Conservation (phyloP, 2,329 filamentous ascomycete species). For the Cladorrhinum sp. region DNA sequence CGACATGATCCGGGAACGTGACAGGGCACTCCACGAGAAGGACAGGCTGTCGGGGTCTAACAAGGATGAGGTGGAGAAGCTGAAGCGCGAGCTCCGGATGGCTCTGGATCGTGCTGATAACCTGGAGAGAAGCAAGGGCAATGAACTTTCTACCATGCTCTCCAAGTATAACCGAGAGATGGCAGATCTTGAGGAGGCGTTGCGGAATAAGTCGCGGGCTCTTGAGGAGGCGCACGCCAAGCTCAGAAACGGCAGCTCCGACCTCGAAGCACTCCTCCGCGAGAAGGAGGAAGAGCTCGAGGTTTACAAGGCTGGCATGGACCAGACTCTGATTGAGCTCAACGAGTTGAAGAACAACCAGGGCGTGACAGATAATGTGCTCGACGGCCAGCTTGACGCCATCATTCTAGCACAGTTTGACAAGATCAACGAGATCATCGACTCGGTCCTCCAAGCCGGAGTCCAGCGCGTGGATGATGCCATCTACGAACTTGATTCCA, state of each 20-base stretch:
- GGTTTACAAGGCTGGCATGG: slow-evolving; percentile 97
- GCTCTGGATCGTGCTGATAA: slow-evolving; percentile 90
- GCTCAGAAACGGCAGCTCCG: slow-evolving; percentile 74
- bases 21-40: slow-evolving; percentile 88
- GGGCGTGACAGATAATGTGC: slow-evolving; percentile 71
- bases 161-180: slow-evolving; percentile 97
- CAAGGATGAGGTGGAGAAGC: slow-evolving; percentile 90
- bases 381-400: slow-evolving; percentile 88
- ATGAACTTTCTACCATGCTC: slow-evolving; percentile 90
- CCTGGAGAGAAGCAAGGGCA: slow-evolving; percentile 87
- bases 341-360: slow-evolving; percentile 79
- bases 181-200: slow-evolving; percentile 89
- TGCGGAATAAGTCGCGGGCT: slow-evolving; percentile 81
- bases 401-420: slow-evolving; percentile 80
- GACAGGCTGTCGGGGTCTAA: slow-evolving; percentile 82
- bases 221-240: slow-evolving; percentile 80
- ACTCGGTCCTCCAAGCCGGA: slow-evolving; percentile 90
- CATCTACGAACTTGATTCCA: slow-evolving; percentile 93
- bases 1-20: slow-evolving; percentile 96
- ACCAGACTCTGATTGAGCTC: slow-evolving; percentile 88
- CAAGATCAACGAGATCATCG: slow-evolving; percentile 97
- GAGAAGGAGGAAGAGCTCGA: slow-evolving; percentile 98
- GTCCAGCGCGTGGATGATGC: slow-evolving; percentile 94
- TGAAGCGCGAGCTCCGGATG: slow-evolving; percentile 89
- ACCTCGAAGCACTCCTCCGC: slow-evolving; percentile 78